phyloP scores from a whole-genome alignment of 371 early-diverging fungal species.

The Mucor irregularis region DNA sequence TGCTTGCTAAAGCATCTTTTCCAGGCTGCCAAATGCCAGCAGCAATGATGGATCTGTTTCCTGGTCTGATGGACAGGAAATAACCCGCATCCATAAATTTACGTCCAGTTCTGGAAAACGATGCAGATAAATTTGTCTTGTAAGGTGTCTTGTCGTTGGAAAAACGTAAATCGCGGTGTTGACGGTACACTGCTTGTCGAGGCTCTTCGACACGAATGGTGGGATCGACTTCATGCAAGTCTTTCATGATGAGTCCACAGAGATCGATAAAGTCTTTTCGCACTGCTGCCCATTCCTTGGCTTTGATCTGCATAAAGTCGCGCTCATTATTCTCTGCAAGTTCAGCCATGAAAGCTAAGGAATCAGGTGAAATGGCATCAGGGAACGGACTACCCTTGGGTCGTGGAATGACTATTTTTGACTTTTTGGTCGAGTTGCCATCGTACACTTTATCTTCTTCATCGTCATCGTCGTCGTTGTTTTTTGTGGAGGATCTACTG shows the following conservation, averaged over 20 bases:
- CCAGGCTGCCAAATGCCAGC: constrained; percentile 54
- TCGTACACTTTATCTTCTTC: constrained; percentile 3
- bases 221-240: constrained; percentile 48
- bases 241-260: constrained; percentile 41
- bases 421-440: constrained; percentile 26
- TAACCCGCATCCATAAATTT: constrained; percentile 54
- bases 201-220: constrained; percentile 46
- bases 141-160: constrained; percentile 60
- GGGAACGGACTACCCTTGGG: constrained; percentile 51
- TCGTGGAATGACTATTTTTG: constrained; percentile 34
- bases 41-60: constrained; percentile 37
- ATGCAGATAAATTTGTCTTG: constrained; percentile 46
- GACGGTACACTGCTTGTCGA: constrained; percentile 53
- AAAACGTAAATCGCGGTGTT: constrained; percentile 61
- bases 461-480: not conserved
- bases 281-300: constrained; percentile 34
- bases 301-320: constrained; percentile 47
- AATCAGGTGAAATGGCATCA: constrained; percentile 54
- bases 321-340: constrained; percentile 55
- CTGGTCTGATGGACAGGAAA: constrained; percentile 43
- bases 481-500: too few species aligned
- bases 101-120: constrained; percentile 53
- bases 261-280: constrained; percentile 56
- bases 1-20: constrained; percentile 25
- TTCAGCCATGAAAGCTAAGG: constrained; percentile 50